phyloP scores from a whole-genome alignment of 2,329 filamentous ascomycete genomes.

The Fusarium sp. region DNA sequence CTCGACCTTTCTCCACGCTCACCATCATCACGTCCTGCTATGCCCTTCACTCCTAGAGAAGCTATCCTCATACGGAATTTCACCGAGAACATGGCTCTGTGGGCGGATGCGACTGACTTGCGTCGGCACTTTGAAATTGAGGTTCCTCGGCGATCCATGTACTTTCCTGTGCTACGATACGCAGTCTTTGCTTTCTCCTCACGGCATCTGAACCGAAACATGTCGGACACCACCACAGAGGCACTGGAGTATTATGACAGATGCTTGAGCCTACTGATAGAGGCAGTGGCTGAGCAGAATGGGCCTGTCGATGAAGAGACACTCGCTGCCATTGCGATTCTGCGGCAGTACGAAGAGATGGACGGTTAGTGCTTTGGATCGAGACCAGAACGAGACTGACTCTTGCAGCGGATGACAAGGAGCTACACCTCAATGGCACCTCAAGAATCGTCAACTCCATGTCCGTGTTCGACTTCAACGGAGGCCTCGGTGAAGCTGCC shows the following conservation, averaged over 20 bases:
- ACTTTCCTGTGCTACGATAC: slow-evolving; percentile 30
- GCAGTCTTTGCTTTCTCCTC: slow-evolving; percentile 32
- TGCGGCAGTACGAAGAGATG: not conserved
- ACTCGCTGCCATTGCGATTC: not conserved
- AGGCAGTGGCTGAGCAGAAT: not conserved
- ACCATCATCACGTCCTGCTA: not conserved
- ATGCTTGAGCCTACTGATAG: not conserved
- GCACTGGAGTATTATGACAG: not conserved
- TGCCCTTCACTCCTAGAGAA: not conserved
- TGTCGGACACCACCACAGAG: not conserved
- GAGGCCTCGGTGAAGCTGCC: slow-evolving; percentile 32
- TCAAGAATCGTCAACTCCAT: slow-evolving; percentile 36
- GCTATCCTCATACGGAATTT: not conserved
- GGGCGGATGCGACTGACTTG: slow-evolving; percentile 26
- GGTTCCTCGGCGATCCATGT: slow-evolving; percentile 23
- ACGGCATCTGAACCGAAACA: not conserved
- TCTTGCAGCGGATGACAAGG: slow-evolving; percentile 28
- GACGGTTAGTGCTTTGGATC: not conserved
- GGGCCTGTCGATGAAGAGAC: not conserved
- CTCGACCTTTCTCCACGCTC: not conserved
- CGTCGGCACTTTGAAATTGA: slow-evolving; percentile 33
- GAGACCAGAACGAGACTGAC: not conserved
- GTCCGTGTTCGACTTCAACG: slow-evolving; percentile 34
- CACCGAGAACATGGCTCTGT: not conserved
- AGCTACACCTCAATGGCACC: slow-evolving; percentile 29